Evolutionary conservation across 306 rosid genomes (phyloP), one percentile per base, ranked within the genome.

Genomic region (Prunus dulcis): DNA sequence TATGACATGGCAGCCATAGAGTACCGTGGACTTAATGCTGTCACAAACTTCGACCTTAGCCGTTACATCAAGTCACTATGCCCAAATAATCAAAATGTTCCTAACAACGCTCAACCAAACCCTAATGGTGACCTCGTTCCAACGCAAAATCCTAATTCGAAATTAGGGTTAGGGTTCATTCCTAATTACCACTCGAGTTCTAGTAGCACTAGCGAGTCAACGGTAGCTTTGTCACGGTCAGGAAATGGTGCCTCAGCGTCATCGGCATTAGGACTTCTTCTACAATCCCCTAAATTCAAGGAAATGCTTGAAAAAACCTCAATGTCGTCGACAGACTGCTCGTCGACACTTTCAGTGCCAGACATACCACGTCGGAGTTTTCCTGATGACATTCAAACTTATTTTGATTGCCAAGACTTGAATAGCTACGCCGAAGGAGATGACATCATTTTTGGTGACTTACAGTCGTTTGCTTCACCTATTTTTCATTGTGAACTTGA

Each of bases 1-100:
- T 94, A 94, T 82, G 98, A 94, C 78, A 78, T 80, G 86, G 98
- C 98, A 47, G 98, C 98, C 14, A 89, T 94, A 74, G 89, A 91
- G 71, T 83, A 91, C 19, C 89, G 97, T 6, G 98, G 98, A 76
- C 89, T 92, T 77, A 90, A 94, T 74, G 98, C 98, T 52, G 89
- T 94, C 77, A 94, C 98, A 28, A 94, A 94, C 80, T 94, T 94
- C 76, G 97, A 94, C 56, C 89, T 91, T 10, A 94, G 95, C 69
- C 96, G 89, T 75, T 94, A 94, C 25, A 67, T 87, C 60, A 87
- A 86, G 58, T 80, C 82, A 78, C 69, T 69, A 20, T 84, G 80
- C 78, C 93, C 98, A 8, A 69, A 80, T 32, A 43, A 27, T 0
- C 76, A 83, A 70, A 80, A 32, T 27, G 79, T 50, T 65, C 67